phyloP scores from a whole-genome alignment of 306 rosid species.

The Vigna trinervia region DNA sequence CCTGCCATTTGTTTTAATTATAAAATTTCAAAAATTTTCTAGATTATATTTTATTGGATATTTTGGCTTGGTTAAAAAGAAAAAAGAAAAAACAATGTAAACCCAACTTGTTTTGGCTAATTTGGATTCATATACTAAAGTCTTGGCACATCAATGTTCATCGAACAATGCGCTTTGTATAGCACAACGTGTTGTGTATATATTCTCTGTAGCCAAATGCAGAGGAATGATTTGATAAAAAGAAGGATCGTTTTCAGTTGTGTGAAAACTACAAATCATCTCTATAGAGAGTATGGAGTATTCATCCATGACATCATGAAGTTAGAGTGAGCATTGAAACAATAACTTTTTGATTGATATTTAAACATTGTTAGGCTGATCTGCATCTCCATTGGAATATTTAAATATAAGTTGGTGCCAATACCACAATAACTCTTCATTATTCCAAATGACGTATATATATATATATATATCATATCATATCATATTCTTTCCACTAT shows the following conservation, averaged over 20 bases:
- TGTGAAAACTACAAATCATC: background rate
- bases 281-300: too few species aligned
- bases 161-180: background rate
- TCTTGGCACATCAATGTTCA: background rate
- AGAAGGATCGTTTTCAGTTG: too few species aligned
- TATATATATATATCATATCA: background rate
- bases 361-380: background rate
- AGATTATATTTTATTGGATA: background rate
- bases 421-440: slow-evolving; percentile 6
- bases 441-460: slow-evolving; percentile 13
- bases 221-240: background rate
- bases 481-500: background rate
- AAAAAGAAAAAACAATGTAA: background rate
- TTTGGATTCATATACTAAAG: background rate
- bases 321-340: background rate
- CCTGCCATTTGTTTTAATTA: background rate
- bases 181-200: too few species aligned
- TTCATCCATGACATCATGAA: too few species aligned
- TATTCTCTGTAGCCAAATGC: background rate
- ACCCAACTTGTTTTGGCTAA: background rate
- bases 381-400: background rate
- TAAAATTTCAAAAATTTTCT: background rate
- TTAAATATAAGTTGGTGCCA: background rate
- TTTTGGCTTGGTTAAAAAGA: background rate
- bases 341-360: background rate